Conservation (phyloP, 148 eudicot species). For the Cornus kousa region DNA sequence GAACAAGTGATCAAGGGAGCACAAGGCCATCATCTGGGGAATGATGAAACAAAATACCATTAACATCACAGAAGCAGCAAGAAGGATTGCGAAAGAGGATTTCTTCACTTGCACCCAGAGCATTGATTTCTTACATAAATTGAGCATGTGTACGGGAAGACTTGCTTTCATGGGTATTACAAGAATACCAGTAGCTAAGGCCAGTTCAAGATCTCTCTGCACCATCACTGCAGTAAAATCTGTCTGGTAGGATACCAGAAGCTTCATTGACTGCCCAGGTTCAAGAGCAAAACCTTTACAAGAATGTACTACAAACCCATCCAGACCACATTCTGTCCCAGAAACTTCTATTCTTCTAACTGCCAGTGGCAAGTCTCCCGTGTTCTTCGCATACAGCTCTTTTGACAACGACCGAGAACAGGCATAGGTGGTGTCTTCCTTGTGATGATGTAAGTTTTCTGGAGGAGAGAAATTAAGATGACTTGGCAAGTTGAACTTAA, state of each 20-base stretch:
- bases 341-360: slow-evolving; percentile 63
- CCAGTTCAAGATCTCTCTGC: slow-evolving; percentile 74
- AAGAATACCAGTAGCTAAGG: slow-evolving; percentile 53
- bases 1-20: slow-evolving; percentile 25
- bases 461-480: slow-evolving; percentile 40
- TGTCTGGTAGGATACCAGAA: slow-evolving; percentile 55
- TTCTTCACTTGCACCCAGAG: slow-evolving; percentile 50
- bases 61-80: slow-evolving; percentile 30
- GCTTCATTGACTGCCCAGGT: slow-evolving; percentile 64
- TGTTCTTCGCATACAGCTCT: slow-evolving; percentile 59
- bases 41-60: slow-evolving; percentile 32
- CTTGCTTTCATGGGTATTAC: slow-evolving; percentile 87
- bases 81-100: slow-evolving; percentile 24
- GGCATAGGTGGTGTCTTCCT: slow-evolving; percentile 23
- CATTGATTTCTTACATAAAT: slow-evolving; percentile 42
- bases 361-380: slow-evolving; percentile 64
- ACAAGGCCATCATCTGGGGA: slow-evolving; percentile 28
- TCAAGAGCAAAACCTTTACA: slow-evolving; percentile 67
- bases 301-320: slow-evolving; percentile 67
- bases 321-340: slow-evolving; percentile 64
- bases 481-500: slow-evolving; percentile 43
- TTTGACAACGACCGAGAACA: slow-evolving; percentile 54
- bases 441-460: slow-evolving; percentile 9
- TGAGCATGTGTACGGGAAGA: slow-evolving; percentile 41
- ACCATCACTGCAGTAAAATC: slow-evolving; percentile 55